Conservation (phyloP, 1,139 yeast species). For the Blastobotrys aristatus region DNA sequence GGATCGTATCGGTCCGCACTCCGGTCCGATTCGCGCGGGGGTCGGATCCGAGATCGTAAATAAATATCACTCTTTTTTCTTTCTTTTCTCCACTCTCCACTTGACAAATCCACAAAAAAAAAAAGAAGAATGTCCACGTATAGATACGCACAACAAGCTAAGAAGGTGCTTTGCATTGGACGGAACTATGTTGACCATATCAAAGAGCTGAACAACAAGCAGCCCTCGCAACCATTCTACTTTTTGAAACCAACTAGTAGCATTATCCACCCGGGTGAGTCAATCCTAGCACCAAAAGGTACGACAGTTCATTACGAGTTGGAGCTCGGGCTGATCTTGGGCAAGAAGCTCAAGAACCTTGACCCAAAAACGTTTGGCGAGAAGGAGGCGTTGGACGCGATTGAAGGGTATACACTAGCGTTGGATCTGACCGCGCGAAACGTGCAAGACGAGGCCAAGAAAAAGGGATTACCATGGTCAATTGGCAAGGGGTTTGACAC, state of each 20-base stretch:
- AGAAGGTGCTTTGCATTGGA: conserved; percentile 89
- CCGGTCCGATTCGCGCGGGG: no score
- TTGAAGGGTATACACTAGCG: conserved; percentile 82
- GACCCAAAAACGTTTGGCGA: conserved; percentile 52
- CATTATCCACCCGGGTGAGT: conserved; percentile 47
- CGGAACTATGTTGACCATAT: conserved; percentile 95
- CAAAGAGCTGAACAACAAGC: conserved; percentile 74
- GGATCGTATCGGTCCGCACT: no score
- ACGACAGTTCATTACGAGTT: conserved; percentile 85
- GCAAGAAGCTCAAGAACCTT: conserved; percentile 57
- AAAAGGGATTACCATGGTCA: conserved; percentile 94
- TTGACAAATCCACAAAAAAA: no score
- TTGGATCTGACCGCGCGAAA: conserved; percentile 94
- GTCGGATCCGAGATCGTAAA: no score
- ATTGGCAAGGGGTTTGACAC: conserved; percentile 97
- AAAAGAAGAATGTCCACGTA: conserved; percentile 3
- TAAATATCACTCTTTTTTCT: no score
- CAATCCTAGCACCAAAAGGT: conserved; percentile 78
- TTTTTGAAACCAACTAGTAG: conserved; percentile 70
- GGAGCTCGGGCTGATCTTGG: conserved; percentile 77
- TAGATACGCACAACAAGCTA: conserved; percentile 54
- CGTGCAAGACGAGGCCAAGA: conserved; percentile 91
- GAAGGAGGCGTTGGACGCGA: conserved; percentile 66
- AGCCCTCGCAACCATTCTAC: conserved; percentile 78
- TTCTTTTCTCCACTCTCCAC: no score